These are phyloP conservation scores for Penicillium paradoxum DNA, from an alignment of 495 filamentous ascomycete genomes.

Conservation along the genomic window DNA sequence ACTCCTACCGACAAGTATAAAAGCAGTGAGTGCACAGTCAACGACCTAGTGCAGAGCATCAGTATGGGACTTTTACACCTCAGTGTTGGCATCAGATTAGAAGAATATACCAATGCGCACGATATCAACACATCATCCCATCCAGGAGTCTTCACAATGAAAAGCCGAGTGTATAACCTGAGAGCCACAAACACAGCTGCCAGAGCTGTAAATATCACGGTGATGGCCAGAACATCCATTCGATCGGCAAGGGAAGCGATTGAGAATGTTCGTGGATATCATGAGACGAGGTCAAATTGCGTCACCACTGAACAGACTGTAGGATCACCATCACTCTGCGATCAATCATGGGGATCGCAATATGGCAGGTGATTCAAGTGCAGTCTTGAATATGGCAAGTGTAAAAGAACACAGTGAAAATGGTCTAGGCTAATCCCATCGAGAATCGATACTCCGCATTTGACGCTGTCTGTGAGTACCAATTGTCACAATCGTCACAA, in stretches of 20 bases:
- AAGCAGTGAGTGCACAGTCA: constrained; percentile 21
- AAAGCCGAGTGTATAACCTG: constrained; percentile 29
- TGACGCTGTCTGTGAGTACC: neutral
- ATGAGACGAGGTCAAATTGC: neutral
- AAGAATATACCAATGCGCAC: constrained; percentile 26
- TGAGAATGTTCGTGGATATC: neutral
- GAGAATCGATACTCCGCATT: neutral
- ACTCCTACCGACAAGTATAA: constrained; percentile 28
- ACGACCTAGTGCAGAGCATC: constrained; percentile 12
- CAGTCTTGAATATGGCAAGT: neutral
- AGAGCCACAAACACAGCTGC: constrained; percentile 26
- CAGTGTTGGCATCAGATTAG: no score
- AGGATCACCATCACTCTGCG: neutral
- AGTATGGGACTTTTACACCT: neutral
- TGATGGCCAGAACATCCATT: constrained; percentile 16
- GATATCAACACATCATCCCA: constrained; percentile 35
- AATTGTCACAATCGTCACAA: neutral
- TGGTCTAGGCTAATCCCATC: neutral
- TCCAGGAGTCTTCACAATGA: constrained; percentile 29
- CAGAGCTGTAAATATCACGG: constrained; percentile 23
- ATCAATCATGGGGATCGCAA: no score
- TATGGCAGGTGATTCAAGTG: no score
- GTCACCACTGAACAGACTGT: neutral
- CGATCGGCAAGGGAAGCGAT: neutral
- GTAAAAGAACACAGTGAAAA: neutral